phyloP scores from a whole-genome alignment of 2,329 filamentous ascomycete species.

The Pseudocercospora fuligena region DNA sequence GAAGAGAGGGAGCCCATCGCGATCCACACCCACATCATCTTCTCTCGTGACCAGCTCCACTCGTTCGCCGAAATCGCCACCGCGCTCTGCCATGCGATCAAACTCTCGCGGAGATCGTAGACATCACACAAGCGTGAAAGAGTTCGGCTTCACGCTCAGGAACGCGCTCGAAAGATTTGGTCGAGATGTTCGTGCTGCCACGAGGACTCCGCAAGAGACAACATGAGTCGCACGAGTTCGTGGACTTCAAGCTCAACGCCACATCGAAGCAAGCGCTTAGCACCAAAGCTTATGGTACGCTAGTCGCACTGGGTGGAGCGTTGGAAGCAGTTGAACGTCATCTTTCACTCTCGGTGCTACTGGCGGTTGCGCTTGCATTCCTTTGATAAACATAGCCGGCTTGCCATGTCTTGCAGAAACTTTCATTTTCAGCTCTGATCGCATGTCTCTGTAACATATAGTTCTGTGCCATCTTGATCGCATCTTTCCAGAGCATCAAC shows the following conservation, averaged over 20 bases:
- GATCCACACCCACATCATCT: neutral
- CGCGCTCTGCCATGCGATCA: no score
- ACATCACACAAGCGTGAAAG: neutral
- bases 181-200: neutral
- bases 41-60: no score
- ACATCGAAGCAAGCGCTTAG: neutral
- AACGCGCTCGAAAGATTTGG: no score
- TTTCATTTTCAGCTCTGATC: neutral
- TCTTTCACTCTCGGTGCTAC: neutral
- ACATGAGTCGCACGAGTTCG: neutral
- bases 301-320: neutral
- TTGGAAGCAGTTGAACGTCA: neutral
- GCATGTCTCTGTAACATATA: neutral
- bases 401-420: neutral
- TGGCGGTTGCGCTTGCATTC: neutral
- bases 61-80: no score
- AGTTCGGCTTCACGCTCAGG: neutral
- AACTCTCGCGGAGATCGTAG: neutral
- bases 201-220: neutral
- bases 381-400: neutral
- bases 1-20: no score
- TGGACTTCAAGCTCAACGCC: neutral
- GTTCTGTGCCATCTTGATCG: neutral
- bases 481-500: neutral
- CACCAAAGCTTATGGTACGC: neutral